A percentile compares a stretch with the other conserved stretches of the same genome.
These are phyloP conservation scores for Scytalidium lignicola DNA, from an alignment of 2,329 filamentous ascomycete species.

Conservation along the genomic window DNA sequence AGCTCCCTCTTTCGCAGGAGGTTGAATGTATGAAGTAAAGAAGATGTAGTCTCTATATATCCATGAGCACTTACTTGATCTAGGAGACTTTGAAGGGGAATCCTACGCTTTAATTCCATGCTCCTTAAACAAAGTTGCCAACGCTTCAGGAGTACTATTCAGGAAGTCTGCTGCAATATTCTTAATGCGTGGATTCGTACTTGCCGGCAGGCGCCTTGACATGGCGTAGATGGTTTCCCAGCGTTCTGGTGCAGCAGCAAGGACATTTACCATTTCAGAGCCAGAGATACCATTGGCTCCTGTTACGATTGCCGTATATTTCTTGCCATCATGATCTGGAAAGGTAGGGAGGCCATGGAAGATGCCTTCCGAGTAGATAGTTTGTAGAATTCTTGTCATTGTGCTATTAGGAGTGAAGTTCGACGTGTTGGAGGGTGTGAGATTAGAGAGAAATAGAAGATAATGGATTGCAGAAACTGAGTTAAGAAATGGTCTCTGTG, in stretches of 20 bases:
- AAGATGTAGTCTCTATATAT: conserved; percentile 8
- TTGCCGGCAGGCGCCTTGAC: conserved; percentile 9
- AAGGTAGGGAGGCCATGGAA: conserved; percentile 18
- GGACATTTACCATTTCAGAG: conserved; percentile 11
- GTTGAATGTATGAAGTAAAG: conserved; percentile 13
- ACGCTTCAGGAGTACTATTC: conserved; percentile 7
- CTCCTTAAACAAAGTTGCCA: conserved; percentile 6
- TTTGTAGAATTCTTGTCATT: conserved; percentile 5
- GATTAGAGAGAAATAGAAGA: no score
- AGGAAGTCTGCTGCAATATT: conserved; percentile 11
- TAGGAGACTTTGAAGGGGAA: neutral
- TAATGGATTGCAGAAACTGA: no score
- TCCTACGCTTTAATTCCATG: conserved; percentile 4
- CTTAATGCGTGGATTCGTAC: conserved; percentile 4
- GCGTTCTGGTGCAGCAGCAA: conserved; percentile 9
- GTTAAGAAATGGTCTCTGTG: no score
- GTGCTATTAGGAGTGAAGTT: conserved; percentile 15
- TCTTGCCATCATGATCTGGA: conserved; percentile 10
- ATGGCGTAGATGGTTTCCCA: conserved; percentile 13
- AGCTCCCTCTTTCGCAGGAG: conserved; percentile 3
- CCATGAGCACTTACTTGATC: no score
- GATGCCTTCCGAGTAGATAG: conserved; percentile 17
- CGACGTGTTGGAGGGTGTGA: no score
- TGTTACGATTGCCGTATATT: conserved; percentile 13
- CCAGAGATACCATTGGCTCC: conserved; percentile 19